Percentiles rank a stretch among this genome's conserved stretches.
Evolutionary conservation across 2,329 filamentous ascomycete species (phyloP).

Genomic region (Ophiocordyceps polyrhachis-furcata): DNA sequence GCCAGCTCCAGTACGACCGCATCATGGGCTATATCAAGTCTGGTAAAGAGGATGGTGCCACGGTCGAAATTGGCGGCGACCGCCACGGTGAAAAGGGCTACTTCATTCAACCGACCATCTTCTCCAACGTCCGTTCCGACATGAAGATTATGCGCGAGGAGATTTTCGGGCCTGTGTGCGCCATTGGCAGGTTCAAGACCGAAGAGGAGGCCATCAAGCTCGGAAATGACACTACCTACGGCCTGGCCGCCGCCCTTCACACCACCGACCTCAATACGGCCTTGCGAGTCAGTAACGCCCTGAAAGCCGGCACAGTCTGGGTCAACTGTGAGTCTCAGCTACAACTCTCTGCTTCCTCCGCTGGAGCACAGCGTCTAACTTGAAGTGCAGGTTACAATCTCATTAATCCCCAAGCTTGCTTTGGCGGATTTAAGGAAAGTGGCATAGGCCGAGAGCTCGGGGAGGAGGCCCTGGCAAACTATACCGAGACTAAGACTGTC

Average conservation of each 20-base stretch:
- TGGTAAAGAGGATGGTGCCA: constrained; percentile 40
- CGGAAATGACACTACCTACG: constrained; percentile 62
- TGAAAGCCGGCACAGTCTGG: constrained; percentile 52
- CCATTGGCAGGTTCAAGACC: constrained; percentile 70
- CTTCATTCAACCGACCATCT: constrained; percentile 86
- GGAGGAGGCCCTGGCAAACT: constrained; percentile 47
- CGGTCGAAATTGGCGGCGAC: constrained; percentile 34
- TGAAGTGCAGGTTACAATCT: constrained; percentile 37
- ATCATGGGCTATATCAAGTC: constrained; percentile 70
- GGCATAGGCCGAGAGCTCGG: constrained; percentile 64
- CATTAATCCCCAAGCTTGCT: constrained; percentile 44
- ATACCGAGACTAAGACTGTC: constrained; percentile 51
- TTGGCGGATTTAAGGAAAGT: constrained; percentile 62
- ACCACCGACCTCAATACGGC: constrained; percentile 69
- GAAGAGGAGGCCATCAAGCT: constrained; percentile 60
- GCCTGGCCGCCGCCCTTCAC: constrained; percentile 68
- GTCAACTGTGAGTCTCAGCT: constrained; percentile 21
- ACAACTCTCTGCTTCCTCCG: not conserved
- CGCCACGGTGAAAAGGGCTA: constrained; percentile 58
- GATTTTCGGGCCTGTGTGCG: constrained; percentile 78
- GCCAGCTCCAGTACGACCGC: constrained; percentile 69
- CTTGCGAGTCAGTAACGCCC: constrained; percentile 55
- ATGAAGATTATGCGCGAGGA: constrained; percentile 91
- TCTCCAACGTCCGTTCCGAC: constrained; percentile 59
- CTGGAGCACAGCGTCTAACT: not conserved